A percentile compares a stretch with the other conserved stretches of the same genome.
Conservation (phyloP, 2,329 filamentous ascomycete species). For the Fusarium sp. region DNA sequence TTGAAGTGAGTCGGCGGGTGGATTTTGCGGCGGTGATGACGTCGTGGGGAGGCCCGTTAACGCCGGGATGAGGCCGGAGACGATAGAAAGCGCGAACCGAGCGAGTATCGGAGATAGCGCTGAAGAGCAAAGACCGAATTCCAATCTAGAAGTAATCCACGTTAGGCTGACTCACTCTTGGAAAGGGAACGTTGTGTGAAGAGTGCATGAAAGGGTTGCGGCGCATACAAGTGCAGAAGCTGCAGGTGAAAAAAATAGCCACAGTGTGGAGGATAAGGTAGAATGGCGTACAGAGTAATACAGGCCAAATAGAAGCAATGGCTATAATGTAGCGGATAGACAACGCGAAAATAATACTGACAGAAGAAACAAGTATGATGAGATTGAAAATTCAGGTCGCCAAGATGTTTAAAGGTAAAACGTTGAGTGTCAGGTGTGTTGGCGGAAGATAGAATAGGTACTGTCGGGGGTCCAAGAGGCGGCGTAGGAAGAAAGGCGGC, state of each 20-base stretch:
- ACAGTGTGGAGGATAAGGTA: slow-evolving; percentile 32
- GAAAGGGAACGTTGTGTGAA: slow-evolving; percentile 27
- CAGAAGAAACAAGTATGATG: slow-evolving; percentile 34
- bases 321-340: slow-evolving; percentile 15
- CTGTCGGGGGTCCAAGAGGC: slow-evolving; percentile 3
- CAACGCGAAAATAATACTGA: slow-evolving; percentile 30
- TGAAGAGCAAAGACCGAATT: slow-evolving; percentile 38
- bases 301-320: slow-evolving; percentile 13
- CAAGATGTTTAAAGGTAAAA: slow-evolving; percentile 46
- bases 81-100: slow-evolving; percentile 39
- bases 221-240: slow-evolving; percentile 41
- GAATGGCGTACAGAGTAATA: slow-evolving; percentile 12
- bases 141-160: slow-evolving; percentile 40
- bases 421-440: slow-evolving; percentile 33
- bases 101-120: slow-evolving; percentile 46
- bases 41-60: slow-evolving; percentile 47
- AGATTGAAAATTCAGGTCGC: slow-evolving; percentile 38
- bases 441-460: slow-evolving; percentile 37
- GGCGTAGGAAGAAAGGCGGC: slow-evolving; percentile 15
- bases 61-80: slow-evolving; percentile 45
- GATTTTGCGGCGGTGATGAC: slow-evolving; percentile 50
- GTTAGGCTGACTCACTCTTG: slow-evolving; percentile 44
- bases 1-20: slow-evolving; percentile 39
- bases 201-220: slow-evolving; percentile 36
- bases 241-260: slow-evolving; percentile 34